A percentile compares a stretch with the other conserved stretches of the same genome.
Conservation (phyloP, 352 stramenopile genomes). For the Globisporangium irregulare region DNA sequence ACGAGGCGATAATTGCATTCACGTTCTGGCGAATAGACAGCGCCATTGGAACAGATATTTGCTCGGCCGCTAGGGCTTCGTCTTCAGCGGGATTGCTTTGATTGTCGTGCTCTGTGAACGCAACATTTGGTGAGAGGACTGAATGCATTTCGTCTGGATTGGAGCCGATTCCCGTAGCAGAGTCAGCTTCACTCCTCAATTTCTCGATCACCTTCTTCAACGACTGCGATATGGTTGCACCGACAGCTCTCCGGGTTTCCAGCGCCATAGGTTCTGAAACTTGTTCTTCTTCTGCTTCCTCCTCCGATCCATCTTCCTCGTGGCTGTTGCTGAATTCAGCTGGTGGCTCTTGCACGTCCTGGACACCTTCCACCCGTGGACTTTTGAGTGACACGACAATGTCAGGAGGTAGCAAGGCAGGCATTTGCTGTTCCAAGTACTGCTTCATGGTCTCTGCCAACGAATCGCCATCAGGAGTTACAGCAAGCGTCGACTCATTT, state of each 20-base stretch:
- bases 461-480: neutral
- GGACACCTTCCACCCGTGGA: neutral
- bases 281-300: neutral
- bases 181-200: neutral
- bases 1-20: slow-evolving; percentile 35
- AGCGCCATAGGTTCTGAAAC: slow-evolving; percentile 24
- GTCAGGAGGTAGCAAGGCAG: neutral
- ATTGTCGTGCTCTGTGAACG: neutral
- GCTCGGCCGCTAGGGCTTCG: neutral
- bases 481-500: slow-evolving; percentile 17
- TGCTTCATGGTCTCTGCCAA: neutral
- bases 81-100: neutral
- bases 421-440: neutral
- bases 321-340: neutral
- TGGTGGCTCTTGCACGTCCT: neutral
- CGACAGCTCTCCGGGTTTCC: slow-evolving; percentile 26
- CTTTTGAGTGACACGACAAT: neutral
- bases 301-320: neutral
- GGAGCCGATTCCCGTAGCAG: neutral
- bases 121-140: neutral
- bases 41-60: slow-evolving; percentile 24
- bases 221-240: slow-evolving; percentile 18
- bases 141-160: neutral
- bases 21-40: slow-evolving; percentile 39
- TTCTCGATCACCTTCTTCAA: slow-evolving; percentile 26